A percentile compares a stretch with the other conserved stretches of the same genome.
Evolutionary conservation across 345 rosid genomes (phyloP).

Genomic region (Eucalyptus polyanthemos): DNA sequence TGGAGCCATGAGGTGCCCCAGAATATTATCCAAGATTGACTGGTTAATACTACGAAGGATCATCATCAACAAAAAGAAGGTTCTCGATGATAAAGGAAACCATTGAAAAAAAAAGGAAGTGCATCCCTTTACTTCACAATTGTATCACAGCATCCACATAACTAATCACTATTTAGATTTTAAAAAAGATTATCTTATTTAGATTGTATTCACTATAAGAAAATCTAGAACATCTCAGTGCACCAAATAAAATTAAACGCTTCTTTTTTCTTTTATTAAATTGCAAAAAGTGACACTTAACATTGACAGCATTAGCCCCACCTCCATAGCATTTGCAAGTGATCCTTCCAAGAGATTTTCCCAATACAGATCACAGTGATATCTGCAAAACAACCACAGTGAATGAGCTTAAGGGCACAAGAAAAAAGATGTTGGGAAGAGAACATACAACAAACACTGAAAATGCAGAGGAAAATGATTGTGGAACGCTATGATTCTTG

Average conservation of each 20-base stretch:
- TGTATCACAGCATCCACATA: neutral
- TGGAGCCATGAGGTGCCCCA: neutral
- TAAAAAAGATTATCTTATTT: neutral
- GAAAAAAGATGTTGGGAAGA: neutral
- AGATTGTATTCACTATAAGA: neutral
- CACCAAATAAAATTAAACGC: neutral
- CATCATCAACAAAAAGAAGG: neutral
- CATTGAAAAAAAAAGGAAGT: neutral
- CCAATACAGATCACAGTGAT: neutral
- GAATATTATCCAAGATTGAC: neutral
- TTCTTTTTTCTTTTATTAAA: neutral
- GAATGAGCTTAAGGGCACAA: neutral
- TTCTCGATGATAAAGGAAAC: neutral
- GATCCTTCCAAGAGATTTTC: neutral
- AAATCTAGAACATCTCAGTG: neutral
- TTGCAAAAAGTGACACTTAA: neutral
- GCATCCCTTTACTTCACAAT: neutral
- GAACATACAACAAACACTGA: neutral
- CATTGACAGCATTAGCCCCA: neutral
- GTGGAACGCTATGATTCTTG: rapidly evolving
- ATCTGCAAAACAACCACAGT: neutral
- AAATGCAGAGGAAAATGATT: too few relatives aligned
- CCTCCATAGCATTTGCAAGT: neutral
- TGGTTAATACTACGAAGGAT: neutral
- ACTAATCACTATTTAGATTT: neutral